Evolutionary conservation across 768 basidiomycete species (phyloP), one percentile per base, ranked within the genome.

Genomic region (Chiua virens): DNA sequence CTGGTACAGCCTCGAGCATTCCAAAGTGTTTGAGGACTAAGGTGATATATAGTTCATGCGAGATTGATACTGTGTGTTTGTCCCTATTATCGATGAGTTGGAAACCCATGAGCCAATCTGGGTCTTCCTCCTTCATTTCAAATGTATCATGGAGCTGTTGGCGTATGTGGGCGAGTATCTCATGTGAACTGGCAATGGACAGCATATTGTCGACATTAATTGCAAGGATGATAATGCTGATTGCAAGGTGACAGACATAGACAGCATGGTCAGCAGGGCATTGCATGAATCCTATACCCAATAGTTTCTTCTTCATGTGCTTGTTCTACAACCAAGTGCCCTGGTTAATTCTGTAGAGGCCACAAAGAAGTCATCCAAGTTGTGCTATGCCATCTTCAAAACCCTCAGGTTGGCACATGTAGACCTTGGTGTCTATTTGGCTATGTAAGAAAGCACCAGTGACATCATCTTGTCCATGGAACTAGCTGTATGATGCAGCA

Each of bases 301-400:
- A 39, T 3, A 50, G 44, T 2, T 49, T 30, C 28, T 30, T 11
- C 8, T 30, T 8, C 28, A 30, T 30, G 28, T 30, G 28, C 28
- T 30, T 30, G 28, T 30, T 30, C 28, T 8, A 30, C 10, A 30
- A 10, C 8, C 10, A 30, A 11, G 28, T 8, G 3, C 28, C 28
- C 50, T 76, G 73, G 22, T 71, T 71, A 7, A 77, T 66, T 0
- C 78, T 70, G 45, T 79, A 79, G 4, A 79, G 28, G 9, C 28
- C 58, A 15, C 60, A 54, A 0, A 48, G 42, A 0, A 75, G 60
- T 3, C 39, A 38, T 30, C 64, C 62, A 17, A 70, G 60, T 13
- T 43, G 34, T 18, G 46, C 53, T 42, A 64, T 61, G n/a, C 67
- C 49, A 27, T 71, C 67, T 1, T 59, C 34, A 42, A 67, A 75